Conservation (phyloP, 2,329 filamentous ascomycete species). For the Pseudogymnoascus sp. region DNA sequence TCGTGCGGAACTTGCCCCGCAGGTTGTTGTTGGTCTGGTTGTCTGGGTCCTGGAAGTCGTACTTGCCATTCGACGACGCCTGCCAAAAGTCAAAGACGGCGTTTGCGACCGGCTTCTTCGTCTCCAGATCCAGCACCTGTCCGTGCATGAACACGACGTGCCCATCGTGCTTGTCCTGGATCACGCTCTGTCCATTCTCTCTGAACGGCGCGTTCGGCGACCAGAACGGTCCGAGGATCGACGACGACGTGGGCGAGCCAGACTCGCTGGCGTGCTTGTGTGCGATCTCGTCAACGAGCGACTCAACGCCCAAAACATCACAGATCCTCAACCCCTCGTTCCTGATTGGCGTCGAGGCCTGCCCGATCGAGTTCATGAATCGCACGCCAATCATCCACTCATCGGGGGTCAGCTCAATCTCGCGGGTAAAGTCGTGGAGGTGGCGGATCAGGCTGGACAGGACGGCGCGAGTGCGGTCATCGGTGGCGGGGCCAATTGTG, state of each 20-base stretch:
- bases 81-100: constrained; percentile 75
- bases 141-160: constrained; percentile 61
- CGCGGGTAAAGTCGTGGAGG: constrained; percentile 70
- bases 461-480: constrained; percentile 55
- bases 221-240: constrained; percentile 74
- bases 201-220: constrained; percentile 67
- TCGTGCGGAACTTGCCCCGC: constrained; percentile 64
- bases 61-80: constrained; percentile 65
- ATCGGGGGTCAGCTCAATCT: constrained; percentile 66
- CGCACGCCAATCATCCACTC: constrained; percentile 71
- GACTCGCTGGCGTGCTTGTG: constrained; percentile 55
- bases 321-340: constrained; percentile 69
- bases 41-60: constrained; percentile 67
- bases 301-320: constrained; percentile 67
- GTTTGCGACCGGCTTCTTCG: constrained; percentile 55
- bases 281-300: constrained; percentile 60
- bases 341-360: constrained; percentile 54
- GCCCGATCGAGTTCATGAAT: constrained; percentile 66
- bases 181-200: constrained; percentile 56
- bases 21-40: constrained; percentile 67
- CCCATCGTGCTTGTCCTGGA: constrained; percentile 53
- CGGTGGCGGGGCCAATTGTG: constrained; percentile 61
- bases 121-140: constrained; percentile 54
- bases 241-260: constrained; percentile 60
- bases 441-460: constrained; percentile 58